Evolutionary conservation across 495 filamentous ascomycete genomes (phyloP).

Genomic region (Friedmanniomyces endolithicus): DNA sequence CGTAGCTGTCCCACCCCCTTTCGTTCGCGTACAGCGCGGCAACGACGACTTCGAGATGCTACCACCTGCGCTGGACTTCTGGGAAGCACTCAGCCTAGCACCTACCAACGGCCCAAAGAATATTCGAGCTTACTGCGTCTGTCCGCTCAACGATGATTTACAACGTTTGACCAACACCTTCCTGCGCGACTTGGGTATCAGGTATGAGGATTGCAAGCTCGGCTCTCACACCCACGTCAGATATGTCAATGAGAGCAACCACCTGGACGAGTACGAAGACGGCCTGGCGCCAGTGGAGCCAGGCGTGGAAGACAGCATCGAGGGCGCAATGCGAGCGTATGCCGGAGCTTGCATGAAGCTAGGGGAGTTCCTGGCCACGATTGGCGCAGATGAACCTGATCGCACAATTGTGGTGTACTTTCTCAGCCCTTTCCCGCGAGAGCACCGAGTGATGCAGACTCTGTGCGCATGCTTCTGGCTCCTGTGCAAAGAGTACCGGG

Average conservation of each 20-base stretch:
- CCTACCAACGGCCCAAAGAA: slow-evolving; percentile 71
- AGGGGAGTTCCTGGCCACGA: slow-evolving; percentile 33
- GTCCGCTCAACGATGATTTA: slow-evolving; percentile 49
- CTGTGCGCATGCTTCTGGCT: slow-evolving; percentile 68
- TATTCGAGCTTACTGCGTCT: slow-evolving; percentile 67
- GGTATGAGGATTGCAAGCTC: slow-evolving; percentile 70
- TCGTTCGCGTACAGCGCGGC: slow-evolving; percentile 64
- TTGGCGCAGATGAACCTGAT: slow-evolving; percentile 38
- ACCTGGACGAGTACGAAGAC: slow-evolving; percentile 30
- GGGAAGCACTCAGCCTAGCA: slow-evolving; percentile 77
- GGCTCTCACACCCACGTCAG: slow-evolving; percentile 45
- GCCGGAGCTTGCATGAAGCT: slow-evolving; percentile 23
- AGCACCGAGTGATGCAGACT: slow-evolving; percentile 43
- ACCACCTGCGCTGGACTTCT: slow-evolving; percentile 70
- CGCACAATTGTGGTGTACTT: slow-evolving; percentile 66
- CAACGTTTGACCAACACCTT: slow-evolving; percentile 53
- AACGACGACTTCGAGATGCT: slow-evolving; percentile 64
- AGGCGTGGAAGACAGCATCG: slow-evolving; percentile 1
- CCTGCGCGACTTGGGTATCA: slow-evolving; percentile 53
- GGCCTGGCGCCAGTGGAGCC: slow-evolving; percentile 6
- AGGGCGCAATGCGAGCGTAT: slow-evolving; percentile 13
- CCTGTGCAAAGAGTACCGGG: slow-evolving; percentile 57
- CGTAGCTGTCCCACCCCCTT: slow-evolving; percentile 43
- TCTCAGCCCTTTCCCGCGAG: slow-evolving; percentile 58
- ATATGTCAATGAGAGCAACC: slow-evolving; percentile 17